Conservation (phyloP, 176 grass and related monocot genomes). For the bread wheat (Triticum aestivum) region DNA sequence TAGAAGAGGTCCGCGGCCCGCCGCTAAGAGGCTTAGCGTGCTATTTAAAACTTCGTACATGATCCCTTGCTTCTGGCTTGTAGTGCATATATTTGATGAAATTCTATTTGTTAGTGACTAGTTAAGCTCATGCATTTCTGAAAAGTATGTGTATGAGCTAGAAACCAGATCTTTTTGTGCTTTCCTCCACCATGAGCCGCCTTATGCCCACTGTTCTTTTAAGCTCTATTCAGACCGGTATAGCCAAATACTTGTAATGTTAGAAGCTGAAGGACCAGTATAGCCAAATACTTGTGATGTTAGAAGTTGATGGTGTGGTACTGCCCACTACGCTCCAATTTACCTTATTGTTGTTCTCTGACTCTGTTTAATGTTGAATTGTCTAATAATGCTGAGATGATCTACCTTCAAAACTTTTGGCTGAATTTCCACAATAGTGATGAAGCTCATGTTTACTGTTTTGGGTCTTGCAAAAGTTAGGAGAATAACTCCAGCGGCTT, state of each 20-base stretch:
- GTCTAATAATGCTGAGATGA: neutral
- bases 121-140: neutral
- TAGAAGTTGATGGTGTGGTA: too few species aligned
- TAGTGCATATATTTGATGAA: neutral
- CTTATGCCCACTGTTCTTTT: neutral
- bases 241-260: too few species aligned
- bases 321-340: too few species aligned
- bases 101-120: neutral
- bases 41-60: too few species aligned
- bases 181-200: neutral
- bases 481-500: neutral
- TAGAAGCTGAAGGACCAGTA: too few species aligned
- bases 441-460: neutral
- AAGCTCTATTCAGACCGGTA: neutral
- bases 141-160: neutral
- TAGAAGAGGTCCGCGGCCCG: too few species aligned
- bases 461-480: neutral
- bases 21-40: too few species aligned
- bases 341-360: neutral
- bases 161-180: neutral
- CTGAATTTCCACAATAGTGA: neutral
- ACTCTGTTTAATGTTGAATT: neutral
- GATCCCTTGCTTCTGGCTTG: neutral
- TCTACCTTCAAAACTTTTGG: neutral
- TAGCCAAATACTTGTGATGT: too few species aligned